A percentile compares a stretch with the other conserved stretches of the same genome.
Conservation (phyloP, 75 land plant species). For the Gnetum montanum region DNA sequence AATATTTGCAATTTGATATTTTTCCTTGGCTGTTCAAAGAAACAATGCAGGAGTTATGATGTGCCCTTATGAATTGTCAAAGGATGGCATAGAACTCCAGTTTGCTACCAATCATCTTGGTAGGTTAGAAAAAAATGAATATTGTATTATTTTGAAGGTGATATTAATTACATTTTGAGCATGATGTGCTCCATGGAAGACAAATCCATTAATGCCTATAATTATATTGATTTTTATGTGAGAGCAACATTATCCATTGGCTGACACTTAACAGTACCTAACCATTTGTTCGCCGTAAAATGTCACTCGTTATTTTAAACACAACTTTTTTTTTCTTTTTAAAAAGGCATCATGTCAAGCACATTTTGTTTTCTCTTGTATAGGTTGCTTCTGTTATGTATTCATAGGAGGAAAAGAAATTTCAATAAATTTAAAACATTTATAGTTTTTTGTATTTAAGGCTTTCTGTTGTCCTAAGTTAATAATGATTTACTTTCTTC, state of each 20-base stretch:
- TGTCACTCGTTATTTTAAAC: no score
- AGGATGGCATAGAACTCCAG: conserved; percentile 47
- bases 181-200: background rate
- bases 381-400: background rate
- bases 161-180: background rate
- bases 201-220: background rate
- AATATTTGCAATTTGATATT: conserved; percentile 1
- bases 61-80: conserved; percentile 41
- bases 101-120: conserved; percentile 69
- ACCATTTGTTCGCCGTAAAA: no score
- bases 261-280: no score
- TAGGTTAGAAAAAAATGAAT: conserved; percentile 5
- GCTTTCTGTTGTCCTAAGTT: no score
- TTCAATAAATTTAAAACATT: no score
- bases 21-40: conserved; percentile 13
- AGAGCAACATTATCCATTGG: background rate
- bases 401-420: no score
- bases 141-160: background rate
- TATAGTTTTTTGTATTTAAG: no score
- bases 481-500: no score
- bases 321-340: no score
- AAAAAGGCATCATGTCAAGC: no score
- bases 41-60: conserved; percentile 76
- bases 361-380: no score
- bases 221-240: background rate